Base-by-base conservation (phyloP, 495 filamentous ascomycete genomes). In the Penicillium alfredii region DNA sequence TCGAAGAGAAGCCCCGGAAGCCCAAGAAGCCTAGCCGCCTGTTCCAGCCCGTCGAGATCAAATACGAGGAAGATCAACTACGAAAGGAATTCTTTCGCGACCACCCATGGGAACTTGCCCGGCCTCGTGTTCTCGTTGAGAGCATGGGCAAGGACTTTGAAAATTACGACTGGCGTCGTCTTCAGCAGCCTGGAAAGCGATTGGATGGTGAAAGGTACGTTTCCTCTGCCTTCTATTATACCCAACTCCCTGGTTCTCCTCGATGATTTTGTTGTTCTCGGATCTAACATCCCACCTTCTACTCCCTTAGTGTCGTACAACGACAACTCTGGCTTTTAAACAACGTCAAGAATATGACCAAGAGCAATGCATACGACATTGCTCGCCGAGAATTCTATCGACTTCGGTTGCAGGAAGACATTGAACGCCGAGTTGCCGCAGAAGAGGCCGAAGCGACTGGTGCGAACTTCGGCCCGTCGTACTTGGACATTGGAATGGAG, bases 61-160 rank as follows among this genome's bases (percentile, higher is more conserved):
- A 69, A 35, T 93, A 88, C 58, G 84, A 87, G 30, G 92, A 98
- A 60, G 93, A 98, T 59, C 61, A 69, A 43, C 67, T 97, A 47
- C 81, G 92, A 32, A 67, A 53, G 38, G 66, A 82, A 17, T 98
- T 97, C 68, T 97, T 82, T 67, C 72, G 70, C 42, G 89, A 98
- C 60, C 92, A 98, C 63, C 92, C 92, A 4, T 98, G 92, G 92
- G 92, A 98, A 58, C 69, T 98, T 51, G 92, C 93, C 18, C 74
- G 92, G 45, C 92, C 92, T 33, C 73, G 81, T 46, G 72, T 95
- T 43, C 60, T 98, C 16, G 64, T 95, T 8, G 92, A 98, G 64
- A 73, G 78, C 51, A 80, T 89, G 53, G 92, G 92, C 16, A 83
- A 78, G 55, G 92, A 98, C 57, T 73, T 67, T 23, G 69, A 77